These are phyloP conservation scores for Ophiostoma angusticollis DNA, from an alignment of 2,329 filamentous ascomycete genomes.

Conservation along the genomic window DNA sequence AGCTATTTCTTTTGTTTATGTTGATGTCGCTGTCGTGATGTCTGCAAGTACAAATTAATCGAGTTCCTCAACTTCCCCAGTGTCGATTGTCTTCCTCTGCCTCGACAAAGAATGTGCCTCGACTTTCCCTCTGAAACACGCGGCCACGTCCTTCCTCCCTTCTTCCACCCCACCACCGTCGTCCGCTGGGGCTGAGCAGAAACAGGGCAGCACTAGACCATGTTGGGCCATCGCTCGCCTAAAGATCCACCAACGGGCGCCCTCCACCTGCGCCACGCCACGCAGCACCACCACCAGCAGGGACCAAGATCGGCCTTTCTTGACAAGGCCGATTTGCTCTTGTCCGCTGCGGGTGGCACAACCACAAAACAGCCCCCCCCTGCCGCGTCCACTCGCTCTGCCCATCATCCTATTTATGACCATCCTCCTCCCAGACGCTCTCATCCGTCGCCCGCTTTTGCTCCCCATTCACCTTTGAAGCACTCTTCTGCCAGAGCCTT, in stretches of 20 bases:
- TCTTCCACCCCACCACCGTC: constrained; percentile 4
- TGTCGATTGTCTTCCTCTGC: too few species aligned
- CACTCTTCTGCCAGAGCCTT: constrained; percentile 1
- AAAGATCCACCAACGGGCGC: constrained; percentile 5
- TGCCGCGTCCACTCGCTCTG: constrained; percentile 1
- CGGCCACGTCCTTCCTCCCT: not conserved
- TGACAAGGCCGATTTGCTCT: constrained; percentile 9
- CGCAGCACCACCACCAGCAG: not conserved
- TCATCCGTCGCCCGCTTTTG: constrained; percentile 4
- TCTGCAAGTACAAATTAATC: too few species aligned
- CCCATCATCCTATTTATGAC: constrained; percentile 6
- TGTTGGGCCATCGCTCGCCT: constrained; percentile 4
- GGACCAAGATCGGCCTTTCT: not conserved
- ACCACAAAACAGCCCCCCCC: too few species aligned
- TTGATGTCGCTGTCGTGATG: not conserved
- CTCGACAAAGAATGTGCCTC: not conserved
- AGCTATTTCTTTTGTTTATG: not conserved
- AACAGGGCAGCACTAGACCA: constrained; percentile 5
- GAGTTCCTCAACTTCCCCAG: too few species aligned
- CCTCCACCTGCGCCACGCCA: constrained; percentile 11
- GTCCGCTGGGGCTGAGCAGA: constrained; percentile 12
- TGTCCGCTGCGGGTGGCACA: too few species aligned
- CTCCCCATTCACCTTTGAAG: constrained; percentile 1
- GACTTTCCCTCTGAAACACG: not conserved
- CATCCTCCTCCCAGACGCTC: constrained; percentile 1